Evolutionary conservation across 2,329 filamentous ascomycete species (phyloP), one percentile per base, ranked within the genome.

Genomic region (Fusarium sp.): DNA sequence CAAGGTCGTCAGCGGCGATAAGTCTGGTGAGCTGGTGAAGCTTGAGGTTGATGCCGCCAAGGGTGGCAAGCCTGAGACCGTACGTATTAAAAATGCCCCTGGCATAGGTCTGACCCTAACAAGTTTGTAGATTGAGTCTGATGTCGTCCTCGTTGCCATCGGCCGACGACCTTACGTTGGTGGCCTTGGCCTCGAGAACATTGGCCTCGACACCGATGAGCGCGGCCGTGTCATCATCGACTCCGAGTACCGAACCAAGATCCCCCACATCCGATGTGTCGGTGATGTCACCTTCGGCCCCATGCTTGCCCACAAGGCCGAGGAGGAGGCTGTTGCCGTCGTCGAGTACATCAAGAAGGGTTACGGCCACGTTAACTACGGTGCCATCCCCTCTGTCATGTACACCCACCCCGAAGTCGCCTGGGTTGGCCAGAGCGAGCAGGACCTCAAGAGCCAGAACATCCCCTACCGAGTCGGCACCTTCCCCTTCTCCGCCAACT

Each of bases 231-330:
- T 99, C 74, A 94, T 99, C 80, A 98, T 99, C 83, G 97, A 99
- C 88, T 95, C 95, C 79, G 96, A 99, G 86, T 99, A 98, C 90
- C 95, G 97, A 86, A 99, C 97, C 82, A 98, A 98, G 88, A 88
- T 97, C 77, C 94, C 95, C 57, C 97, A 99, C 88, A 98, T 99
- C 84, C 95, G 97, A 80, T 97, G 96, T 80, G 93, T 98, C 77
- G 97, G 97, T 82, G 97, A 98, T 84, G 94, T 92, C 82, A 99
- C 97, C 56, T 99, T 99, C 84, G 97, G 97, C 11, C 95, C 95
- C 81, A 99, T 99, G 97, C 92, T 99, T 81, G 97, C 97, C 64
- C 97, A 99, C 91, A 99, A 99, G 91, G 97, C 97, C 61, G 97
- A 99, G 87, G 97, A 99, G 87, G 97, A 99, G 87, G 97, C 91